These are phyloP conservation scores for Kodamaea leandrae DNA, from an alignment of 805 yeast species.

Conservation along the genomic window DNA sequence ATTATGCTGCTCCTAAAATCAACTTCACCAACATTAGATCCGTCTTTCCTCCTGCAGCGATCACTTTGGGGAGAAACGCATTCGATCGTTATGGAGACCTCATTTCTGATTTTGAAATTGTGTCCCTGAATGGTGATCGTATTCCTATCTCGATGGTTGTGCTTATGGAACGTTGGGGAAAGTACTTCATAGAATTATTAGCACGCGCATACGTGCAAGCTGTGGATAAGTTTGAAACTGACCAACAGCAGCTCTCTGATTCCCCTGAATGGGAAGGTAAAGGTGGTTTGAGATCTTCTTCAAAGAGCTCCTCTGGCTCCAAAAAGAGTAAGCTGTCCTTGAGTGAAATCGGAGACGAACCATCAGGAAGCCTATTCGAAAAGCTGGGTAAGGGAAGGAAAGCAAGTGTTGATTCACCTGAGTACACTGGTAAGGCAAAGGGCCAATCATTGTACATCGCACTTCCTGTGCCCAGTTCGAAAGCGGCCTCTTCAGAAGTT, in stretches of 20 bases:
- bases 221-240: slow-evolving; percentile 37
- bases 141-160: slow-evolving; percentile 59
- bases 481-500: slow-evolving; percentile 34
- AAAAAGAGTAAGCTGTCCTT: slow-evolving; percentile 8
- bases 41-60: slow-evolving; percentile 73
- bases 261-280: not conserved
- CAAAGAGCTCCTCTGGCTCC: slow-evolving; percentile 4
- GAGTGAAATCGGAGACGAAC: slow-evolving; percentile 3
- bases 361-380: not conserved
- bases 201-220: slow-evolving; percentile 66
- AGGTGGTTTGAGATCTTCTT: slow-evolving; percentile 4
- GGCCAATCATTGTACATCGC: slow-evolving; percentile 10
- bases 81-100: slow-evolving; percentile 63
- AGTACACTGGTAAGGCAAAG: not conserved
- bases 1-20: slow-evolving; percentile 70
- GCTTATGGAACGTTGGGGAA: slow-evolving; percentile 75
- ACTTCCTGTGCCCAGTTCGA: slow-evolving; percentile 22
- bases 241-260: slow-evolving; percentile 13
- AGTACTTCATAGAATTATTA: slow-evolving; percentile 59
- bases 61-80: slow-evolving; percentile 73
- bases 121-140: slow-evolving; percentile 68
- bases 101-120: slow-evolving; percentile 68
- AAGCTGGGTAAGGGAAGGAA: not conserved
- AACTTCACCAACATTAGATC: slow-evolving; percentile 65
- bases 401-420: not conserved